Evolutionary conservation across 345 rosid species (phyloP).

Genomic region (Reutealis trisperma): DNA sequence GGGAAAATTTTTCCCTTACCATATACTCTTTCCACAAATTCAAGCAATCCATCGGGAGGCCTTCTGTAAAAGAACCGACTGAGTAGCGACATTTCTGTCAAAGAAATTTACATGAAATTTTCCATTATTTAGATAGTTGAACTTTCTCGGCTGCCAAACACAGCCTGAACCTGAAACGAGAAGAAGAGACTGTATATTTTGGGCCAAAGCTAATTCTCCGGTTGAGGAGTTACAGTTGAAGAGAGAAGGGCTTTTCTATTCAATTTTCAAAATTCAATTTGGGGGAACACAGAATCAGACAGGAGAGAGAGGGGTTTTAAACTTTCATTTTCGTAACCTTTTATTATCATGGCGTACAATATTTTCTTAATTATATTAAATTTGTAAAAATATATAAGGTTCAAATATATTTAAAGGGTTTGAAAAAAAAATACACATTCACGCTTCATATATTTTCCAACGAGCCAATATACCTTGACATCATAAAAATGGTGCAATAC

Average conservation of each 20-base stretch:
- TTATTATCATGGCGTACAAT: too few species aligned
- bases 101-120: background rate
- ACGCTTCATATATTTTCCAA: too few species aligned
- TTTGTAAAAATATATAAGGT: too few species aligned
- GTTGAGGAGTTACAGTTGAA: too few species aligned
- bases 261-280: conserved; percentile 18
- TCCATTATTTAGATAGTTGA: background rate
- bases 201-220: too few species aligned
- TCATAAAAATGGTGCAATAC: too few species aligned
- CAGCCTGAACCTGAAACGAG: background rate
- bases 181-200: background rate
- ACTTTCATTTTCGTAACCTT: too few species aligned
- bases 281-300: background rate
- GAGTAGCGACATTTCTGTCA: conserved; percentile 64
- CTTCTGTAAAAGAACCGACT: conserved; percentile 89
- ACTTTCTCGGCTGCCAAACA: conserved; percentile 11
- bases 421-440: too few species aligned
- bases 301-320: too few species aligned
- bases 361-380: too few species aligned
- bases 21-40: conserved; percentile 91
- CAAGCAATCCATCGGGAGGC: conserved; percentile 98
- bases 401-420: too few species aligned
- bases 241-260: background rate
- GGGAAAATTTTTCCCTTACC: conserved; percentile 40
- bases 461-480: too few species aligned